Conservation (phyloP, 805 yeast species). For the Barnettozyma vustinii region DNA sequence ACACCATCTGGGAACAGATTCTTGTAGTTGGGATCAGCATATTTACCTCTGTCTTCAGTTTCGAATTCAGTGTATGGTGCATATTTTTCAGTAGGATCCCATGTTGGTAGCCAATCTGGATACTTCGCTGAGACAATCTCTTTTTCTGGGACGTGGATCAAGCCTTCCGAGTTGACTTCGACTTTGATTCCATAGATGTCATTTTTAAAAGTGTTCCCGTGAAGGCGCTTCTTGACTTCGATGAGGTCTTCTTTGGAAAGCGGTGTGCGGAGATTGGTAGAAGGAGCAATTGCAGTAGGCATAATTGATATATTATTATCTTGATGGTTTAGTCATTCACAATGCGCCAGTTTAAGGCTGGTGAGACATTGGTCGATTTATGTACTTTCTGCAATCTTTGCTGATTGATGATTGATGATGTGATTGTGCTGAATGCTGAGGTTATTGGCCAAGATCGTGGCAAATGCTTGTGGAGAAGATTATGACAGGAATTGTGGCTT, state of each 20-base stretch:
- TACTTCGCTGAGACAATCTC: conserved; percentile 2
- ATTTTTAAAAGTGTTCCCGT: not conserved
- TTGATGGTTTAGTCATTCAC: too few species aligned
- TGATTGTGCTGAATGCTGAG: not conserved
- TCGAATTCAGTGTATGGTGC: conserved; percentile 3
- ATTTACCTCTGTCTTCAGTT: conserved; percentile 2
- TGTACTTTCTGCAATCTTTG: not conserved
- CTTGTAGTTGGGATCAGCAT: conserved; percentile 4
- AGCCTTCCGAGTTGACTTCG: conserved; percentile 2
- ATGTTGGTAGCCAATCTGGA: conserved; percentile 7
- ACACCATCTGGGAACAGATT: conserved; percentile 4
- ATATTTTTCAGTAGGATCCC: conserved; percentile 6
- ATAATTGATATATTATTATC: too few species aligned
- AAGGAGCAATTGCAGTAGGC: not conserved
- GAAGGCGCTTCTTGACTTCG: not conserved
- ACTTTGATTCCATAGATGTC: conserved; percentile 1
- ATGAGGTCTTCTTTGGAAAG: not conserved
- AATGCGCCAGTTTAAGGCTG: too few species aligned
- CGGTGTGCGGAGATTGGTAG: not conserved
- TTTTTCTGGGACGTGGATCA: not conserved
- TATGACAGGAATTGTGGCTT: not conserved
- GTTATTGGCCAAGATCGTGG: not conserved
- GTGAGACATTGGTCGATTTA: too few species aligned
- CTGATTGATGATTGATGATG: not conserved
- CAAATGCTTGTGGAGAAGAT: not conserved